Conservation (phyloP, 352 stramenopile genomes). For the Globisporangium nagaii region DNA sequence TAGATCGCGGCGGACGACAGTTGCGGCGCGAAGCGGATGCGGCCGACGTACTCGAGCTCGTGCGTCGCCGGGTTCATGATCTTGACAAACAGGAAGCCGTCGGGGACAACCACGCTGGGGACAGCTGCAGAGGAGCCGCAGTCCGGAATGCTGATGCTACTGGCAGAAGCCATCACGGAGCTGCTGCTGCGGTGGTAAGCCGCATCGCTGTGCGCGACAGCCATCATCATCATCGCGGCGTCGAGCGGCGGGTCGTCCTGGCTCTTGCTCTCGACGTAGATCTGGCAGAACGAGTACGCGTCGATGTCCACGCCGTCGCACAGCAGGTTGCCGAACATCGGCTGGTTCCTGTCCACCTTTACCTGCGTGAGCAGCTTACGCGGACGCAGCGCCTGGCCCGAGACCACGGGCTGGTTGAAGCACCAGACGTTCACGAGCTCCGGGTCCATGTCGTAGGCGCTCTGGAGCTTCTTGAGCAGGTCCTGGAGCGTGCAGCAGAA, state of each 20-base stretch:
- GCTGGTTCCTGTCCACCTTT: conserved; percentile 29
- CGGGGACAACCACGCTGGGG: not conserved
- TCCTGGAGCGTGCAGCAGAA: conserved; percentile 67
- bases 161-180: not conserved
- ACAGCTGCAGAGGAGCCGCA: too few species aligned
- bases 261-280: conserved; percentile 53
- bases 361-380: conserved; percentile 55
- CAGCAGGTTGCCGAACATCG: conserved; percentile 66
- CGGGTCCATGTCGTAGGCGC: conserved; percentile 21
- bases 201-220: not conserved
- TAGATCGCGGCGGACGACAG: conserved; percentile 37
- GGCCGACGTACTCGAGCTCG: conserved; percentile 38
- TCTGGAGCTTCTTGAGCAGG: conserved; percentile 34
- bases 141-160: too few species aligned
- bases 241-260: conserved; percentile 34
- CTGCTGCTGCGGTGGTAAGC: not conserved
- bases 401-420: conserved; percentile 74
- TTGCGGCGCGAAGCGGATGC: conserved; percentile 23
- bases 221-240: conserved; percentile 6
- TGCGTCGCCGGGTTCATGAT: conserved; percentile 35
- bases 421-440: conserved; percentile 49
- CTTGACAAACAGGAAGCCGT: conserved; percentile 65
- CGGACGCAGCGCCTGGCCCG: conserved; percentile 61
- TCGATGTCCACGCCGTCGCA: conserved; percentile 79
- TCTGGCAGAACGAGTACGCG: conserved; percentile 75